A percentile compares a stretch with the other conserved stretches of the same genome.
These are phyloP conservation scores for Rutidosis leptorrhynchoides DNA, from an alignment of 129 eudicot species.

Conservation along the genomic window DNA sequence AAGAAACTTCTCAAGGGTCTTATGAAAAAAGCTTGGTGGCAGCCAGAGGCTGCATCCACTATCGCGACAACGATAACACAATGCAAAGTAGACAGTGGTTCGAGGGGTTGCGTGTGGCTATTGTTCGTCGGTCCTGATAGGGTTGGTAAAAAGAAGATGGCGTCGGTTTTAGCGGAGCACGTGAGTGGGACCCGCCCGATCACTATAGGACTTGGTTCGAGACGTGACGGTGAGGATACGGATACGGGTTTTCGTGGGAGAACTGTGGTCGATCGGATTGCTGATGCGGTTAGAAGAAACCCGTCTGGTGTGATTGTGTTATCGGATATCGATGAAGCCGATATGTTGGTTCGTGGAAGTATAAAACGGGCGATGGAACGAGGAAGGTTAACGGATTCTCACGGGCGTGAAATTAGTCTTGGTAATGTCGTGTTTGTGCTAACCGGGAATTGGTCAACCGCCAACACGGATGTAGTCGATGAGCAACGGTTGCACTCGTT, in stretches of 20 bases:
- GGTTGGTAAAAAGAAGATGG: conserved; percentile 85
- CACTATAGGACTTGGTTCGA: conserved; percentile 56
- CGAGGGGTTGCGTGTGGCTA: conserved; percentile 71
- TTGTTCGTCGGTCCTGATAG: conserved; percentile 87
- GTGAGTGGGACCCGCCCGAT: conserved; percentile 58
- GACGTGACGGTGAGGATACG: conserved; percentile 54
- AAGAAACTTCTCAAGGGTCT: conserved; percentile 88
- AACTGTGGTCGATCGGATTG: conserved; percentile 74
- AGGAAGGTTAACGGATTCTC: conserved; percentile 75
- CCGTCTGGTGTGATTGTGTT: conserved; percentile 81
- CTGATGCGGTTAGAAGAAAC: conserved; percentile 71
- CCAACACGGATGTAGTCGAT: conserved; percentile 35
- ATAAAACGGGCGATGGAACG: conserved; percentile 85
- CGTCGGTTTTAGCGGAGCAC: conserved; percentile 70
- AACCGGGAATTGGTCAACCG: conserved; percentile 75
- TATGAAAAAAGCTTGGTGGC: conserved; percentile 95
- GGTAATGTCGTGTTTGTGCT: conserved; percentile 81
- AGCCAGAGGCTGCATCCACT: conserved; percentile 86
- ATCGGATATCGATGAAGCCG: conserved; percentile 83
- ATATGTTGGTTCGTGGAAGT: conserved; percentile 64
- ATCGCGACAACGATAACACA: conserved; percentile 70
- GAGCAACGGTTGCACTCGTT: conserved; percentile 54
- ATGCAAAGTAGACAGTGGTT: conserved; percentile 55
- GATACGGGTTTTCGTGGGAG: conserved; percentile 74
- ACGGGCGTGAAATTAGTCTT: conserved; percentile 84